Base-by-base conservation (phyloP, 208 protist species). In the Blechomonas ayalai region DNA sequence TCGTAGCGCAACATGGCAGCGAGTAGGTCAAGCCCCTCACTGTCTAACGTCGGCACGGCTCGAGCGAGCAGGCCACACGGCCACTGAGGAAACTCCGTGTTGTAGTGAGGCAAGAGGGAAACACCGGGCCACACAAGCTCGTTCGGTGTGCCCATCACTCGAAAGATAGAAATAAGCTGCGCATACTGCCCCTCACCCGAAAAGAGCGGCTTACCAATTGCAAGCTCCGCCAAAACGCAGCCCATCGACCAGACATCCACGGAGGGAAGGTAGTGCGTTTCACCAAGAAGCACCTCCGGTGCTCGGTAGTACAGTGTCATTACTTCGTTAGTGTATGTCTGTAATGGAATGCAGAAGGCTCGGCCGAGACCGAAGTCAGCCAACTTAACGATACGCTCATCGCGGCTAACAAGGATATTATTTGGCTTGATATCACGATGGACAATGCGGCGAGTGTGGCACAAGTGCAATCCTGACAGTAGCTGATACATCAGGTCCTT, bases 151-250 rank as follows among this genome's bases (percentile, higher is more conserved):
- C 96, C 95, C 42, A 98, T 74, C 2, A 85, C 29, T 18, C 80
- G 43, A 31, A 96, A 96, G 19, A 97, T 97, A 28, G 70, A 73
- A 41, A 83, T 81, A 12, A 98, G 61, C 55, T 97, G 90, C 39
- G 90, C 71, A 49, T 92, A 82, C 59, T 93, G 90, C 20, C 68
- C 65, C 22, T 91, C 75, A n/a, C 81, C 88, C 15, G 61, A 48
- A 35, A 97, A 90, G 26, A 97, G 68, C 1, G 93, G 73, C 15
- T 43, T 59, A 15, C 74, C 55, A 23, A 67, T 74, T 12, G 86
- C 76, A 39, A 99, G 85, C 71, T 99, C 97, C 13, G 91, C 92
- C 47, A 97, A 71, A 24, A 97, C 92, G 46, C 92, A 97, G 12
- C 94, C 94, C 51, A 97, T 71, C 6, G 77, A 90, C 89, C 93